These are phyloP conservation scores for Candida tetrigidarum DNA, from an alignment of 1,139 yeast species.

Conservation along the genomic window DNA sequence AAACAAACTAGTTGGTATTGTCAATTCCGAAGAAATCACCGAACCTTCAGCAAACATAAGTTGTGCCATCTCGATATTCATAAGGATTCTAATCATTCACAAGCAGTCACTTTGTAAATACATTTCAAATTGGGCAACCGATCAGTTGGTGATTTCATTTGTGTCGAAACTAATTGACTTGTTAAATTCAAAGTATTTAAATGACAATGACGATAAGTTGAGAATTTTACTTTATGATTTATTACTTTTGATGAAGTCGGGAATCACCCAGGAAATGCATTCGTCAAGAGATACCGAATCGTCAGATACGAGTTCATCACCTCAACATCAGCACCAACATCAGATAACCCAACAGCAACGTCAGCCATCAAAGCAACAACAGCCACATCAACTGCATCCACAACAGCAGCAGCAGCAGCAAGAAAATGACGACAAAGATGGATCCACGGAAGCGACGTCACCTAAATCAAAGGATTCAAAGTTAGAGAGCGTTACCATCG, in stretches of 20 bases:
- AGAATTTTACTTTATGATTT: constrained; percentile 67
- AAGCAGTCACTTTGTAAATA: constrained; percentile 41
- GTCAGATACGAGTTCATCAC: constrained; percentile 20
- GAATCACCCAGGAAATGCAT: constrained; percentile 29
- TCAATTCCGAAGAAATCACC: constrained; percentile 15
- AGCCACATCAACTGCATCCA: not conserved
- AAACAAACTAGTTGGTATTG: constrained; percentile 21
- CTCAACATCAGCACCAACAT: constrained; percentile 3
- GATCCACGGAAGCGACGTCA: not conserved
- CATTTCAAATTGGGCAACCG: constrained; percentile 36
- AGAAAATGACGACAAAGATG: too few species aligned
- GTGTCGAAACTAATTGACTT: constrained; percentile 50
- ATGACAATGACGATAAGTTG: constrained; percentile 48
- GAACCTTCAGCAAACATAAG: constrained; percentile 19
- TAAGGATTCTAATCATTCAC: constrained; percentile 65
- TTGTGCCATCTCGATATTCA: constrained; percentile 42
- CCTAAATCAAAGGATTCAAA: constrained; percentile 2
- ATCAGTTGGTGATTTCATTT: constrained; percentile 32
- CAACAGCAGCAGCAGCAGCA: too few species aligned
- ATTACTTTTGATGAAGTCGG: constrained; percentile 55
- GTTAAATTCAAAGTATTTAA: constrained; percentile 45
- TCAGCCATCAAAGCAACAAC: not conserved
- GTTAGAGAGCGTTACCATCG: not conserved
- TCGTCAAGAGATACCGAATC: constrained; percentile 18
- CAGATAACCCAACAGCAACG: not conserved